phyloP scores from a whole-genome alignment of 83 land plant genomes.

The Picea engelmannii region DNA sequence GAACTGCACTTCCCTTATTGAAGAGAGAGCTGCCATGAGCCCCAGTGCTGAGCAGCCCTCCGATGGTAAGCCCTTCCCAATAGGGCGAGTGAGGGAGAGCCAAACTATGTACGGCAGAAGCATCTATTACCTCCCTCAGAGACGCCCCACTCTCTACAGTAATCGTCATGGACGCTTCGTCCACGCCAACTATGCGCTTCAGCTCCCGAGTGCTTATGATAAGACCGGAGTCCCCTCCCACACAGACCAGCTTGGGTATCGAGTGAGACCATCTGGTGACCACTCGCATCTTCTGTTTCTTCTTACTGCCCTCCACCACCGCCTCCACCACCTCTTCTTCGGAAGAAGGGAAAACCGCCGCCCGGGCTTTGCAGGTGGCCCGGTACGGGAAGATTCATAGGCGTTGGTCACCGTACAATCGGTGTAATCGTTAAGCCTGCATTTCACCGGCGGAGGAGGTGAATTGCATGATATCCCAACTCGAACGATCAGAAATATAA shows the following conservation, averaged over 20 bases:
- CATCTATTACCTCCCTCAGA: constrained; percentile 42
- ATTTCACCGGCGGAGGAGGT: constrained; percentile 39
- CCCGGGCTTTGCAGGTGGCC: constrained; percentile 42
- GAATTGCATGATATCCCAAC: constrained; percentile 15
- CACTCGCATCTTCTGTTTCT: constrained; percentile 54
- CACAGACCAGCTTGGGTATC: constrained; percentile 73
- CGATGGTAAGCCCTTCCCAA: constrained; percentile 73
- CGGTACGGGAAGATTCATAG: constrained; percentile 64
- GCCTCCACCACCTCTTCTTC: constrained; percentile 55
- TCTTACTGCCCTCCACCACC: constrained; percentile 51
- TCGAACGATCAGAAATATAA: too few relatives aligned
- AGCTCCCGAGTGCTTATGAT: constrained; percentile 47
- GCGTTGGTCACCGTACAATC: constrained; percentile 55
- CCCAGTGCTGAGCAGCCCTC: constrained; percentile 61
- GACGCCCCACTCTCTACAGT: constrained; percentile 63
- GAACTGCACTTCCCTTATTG: too few relatives aligned
- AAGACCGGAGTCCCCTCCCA: too few relatives aligned
- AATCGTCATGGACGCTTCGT: constrained; percentile 26
- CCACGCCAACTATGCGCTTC: constrained; percentile 21
- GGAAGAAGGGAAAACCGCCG: constrained; percentile 49
- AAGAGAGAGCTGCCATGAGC: too few relatives aligned
- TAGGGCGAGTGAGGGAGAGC: constrained; percentile 68
- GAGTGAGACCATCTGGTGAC: constrained; percentile 57
- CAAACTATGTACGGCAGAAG: constrained; percentile 43
- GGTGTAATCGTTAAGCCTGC: constrained; percentile 12